Conservation (phyloP, 345 rosid species). For the Eutrema yunnanense region DNA sequence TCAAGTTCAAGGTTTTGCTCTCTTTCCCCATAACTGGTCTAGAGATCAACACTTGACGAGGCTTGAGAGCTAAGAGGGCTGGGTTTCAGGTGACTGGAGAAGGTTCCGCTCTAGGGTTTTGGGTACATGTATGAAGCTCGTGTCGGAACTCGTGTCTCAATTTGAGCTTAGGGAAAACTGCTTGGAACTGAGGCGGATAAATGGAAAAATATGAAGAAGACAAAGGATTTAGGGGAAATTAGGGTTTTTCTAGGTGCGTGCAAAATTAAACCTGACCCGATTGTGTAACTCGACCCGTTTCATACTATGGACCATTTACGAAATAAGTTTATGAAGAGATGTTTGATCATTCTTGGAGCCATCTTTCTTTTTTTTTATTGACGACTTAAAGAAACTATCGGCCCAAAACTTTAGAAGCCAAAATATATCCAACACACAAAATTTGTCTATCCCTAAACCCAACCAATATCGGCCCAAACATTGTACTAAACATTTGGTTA, state of each 20-base stretch:
- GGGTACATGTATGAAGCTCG: constrained; percentile 23
- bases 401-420: too few relatives aligned
- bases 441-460: too few relatives aligned
- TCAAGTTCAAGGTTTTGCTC: constrained; percentile 14
- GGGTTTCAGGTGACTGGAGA: constrained; percentile 23
- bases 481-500: too few relatives aligned
- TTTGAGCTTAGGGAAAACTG: neutral
- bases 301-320: neutral
- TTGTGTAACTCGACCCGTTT: neutral
- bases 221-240: neutral
- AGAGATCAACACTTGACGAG: constrained; percentile 50
- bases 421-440: too few relatives aligned
- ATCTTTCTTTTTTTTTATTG: too few relatives aligned
- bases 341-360: too few relatives aligned
- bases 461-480: too few relatives aligned
- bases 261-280: constrained; percentile 4
- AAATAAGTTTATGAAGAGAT: too few relatives aligned
- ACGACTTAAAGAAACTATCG: too few relatives aligned
- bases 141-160: constrained; percentile 11
- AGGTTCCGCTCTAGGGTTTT: constrained; percentile 18
- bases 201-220: neutral
- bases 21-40: constrained; percentile 26
- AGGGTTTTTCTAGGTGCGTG: constrained; percentile 7
- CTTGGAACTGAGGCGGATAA: neutral
- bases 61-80: constrained; percentile 38